Percentiles rank a stretch among this genome's conserved stretches.
Conservation (phyloP, 2,329 filamentous ascomycete genomes). For the Didymella sp. region DNA sequence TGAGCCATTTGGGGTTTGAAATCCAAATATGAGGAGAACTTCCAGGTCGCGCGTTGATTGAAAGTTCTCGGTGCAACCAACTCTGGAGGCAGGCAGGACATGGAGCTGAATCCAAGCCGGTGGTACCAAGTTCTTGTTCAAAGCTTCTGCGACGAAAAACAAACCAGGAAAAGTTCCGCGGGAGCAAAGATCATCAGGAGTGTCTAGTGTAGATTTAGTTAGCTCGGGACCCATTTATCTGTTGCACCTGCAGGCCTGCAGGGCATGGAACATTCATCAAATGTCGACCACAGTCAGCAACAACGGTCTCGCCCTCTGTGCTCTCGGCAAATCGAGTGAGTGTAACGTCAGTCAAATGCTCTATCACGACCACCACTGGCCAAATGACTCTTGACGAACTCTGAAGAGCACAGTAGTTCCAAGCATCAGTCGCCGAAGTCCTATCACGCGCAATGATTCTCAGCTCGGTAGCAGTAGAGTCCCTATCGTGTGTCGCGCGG, state of each 20-base stretch:
- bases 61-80: neutral
- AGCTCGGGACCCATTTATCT: constrained; percentile 4
- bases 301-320: constrained; percentile 16
- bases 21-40: neutral
- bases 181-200: constrained; percentile 19
- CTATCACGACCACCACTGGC: constrained; percentile 1
- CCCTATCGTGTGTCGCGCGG: neutral
- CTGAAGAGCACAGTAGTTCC: neutral
- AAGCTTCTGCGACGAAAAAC: constrained; percentile 16
- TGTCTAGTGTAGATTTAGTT: constrained; percentile 3
- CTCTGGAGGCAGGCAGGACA: neutral
- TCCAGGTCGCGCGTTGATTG: constrained; percentile 6
- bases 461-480: neutral
- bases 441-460: neutral
- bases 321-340: constrained; percentile 4
- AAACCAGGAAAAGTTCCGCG: constrained; percentile 8
- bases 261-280: constrained; percentile 14
- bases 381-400: neutral
- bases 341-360: constrained; percentile 11
- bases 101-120: neutral
- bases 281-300: constrained; percentile 14
- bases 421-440: neutral
- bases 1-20: neutral
- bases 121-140: constrained; percentile 12
- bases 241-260: constrained; percentile 19